Evolutionary conservation across 2,329 filamentous ascomycete genomes (phyloP).

Genomic region (Catunica adiposa): DNA sequence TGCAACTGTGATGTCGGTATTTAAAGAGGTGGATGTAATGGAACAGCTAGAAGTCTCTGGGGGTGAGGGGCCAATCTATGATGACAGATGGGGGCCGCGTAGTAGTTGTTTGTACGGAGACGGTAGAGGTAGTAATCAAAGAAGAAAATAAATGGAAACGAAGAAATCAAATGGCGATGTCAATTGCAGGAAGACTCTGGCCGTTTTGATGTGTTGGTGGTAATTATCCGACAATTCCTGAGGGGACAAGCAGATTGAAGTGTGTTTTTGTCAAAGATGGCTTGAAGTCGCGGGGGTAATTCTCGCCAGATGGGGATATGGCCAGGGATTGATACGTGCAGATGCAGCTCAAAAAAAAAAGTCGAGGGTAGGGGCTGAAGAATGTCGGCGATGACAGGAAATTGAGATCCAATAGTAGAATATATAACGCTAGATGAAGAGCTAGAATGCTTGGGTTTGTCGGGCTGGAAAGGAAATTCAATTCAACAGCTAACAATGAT

Average conservation of each 20-base stretch:
- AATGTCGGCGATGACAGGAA: background rate
- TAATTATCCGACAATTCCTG: no score
- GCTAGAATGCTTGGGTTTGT: background rate
- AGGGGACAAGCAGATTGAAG: no score
- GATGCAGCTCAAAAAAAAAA: background rate
- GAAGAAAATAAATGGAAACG: no score
- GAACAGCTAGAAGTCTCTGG: background rate
- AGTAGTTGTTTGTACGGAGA: no score
- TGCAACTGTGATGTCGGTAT: background rate
- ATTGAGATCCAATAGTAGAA: background rate
- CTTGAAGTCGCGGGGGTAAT: background rate
- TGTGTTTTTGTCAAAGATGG: no score
- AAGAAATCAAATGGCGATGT: no score
- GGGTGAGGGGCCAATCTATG: conserved; percentile 3
- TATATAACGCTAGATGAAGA: background rate
- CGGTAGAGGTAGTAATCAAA: no score
- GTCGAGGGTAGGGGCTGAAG: background rate
- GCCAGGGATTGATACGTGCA: background rate
- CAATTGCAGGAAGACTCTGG: no score
- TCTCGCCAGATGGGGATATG: background rate
- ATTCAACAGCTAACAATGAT: background rate
- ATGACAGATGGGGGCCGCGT: no score
- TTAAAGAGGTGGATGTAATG: background rate
- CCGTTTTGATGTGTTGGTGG: no score
- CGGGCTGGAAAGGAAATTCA: no score